These are phyloP conservation scores for Teratosphaeria nubilosa DNA, from an alignment of 2,329 filamentous ascomycete species.

Conservation along the genomic window DNA sequence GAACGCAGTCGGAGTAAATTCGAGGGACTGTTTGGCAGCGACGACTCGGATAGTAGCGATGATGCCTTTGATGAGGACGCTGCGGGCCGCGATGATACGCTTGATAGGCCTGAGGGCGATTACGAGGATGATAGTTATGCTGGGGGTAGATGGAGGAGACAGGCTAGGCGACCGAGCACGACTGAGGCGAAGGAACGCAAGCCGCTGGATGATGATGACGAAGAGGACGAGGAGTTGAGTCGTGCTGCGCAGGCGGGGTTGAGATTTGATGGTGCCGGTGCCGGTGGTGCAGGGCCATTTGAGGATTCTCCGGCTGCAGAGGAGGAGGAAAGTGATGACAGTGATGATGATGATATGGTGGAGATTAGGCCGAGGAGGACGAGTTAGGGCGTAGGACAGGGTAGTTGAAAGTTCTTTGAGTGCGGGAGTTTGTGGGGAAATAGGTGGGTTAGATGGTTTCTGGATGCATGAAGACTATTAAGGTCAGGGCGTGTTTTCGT, in stretches of 20 bases:
- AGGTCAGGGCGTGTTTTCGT: background rate
- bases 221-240: slow-evolving; percentile 14
- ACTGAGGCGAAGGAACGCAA: slow-evolving; percentile 25
- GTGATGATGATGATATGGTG: slow-evolving; percentile 23
- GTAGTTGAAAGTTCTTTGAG: background rate
- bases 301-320: slow-evolving; percentile 11
- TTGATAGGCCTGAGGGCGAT: slow-evolving; percentile 21
- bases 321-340: slow-evolving; percentile 13
- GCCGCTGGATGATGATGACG: slow-evolving; percentile 22
- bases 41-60: slow-evolving; percentile 18
- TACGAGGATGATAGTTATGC: slow-evolving; percentile 14
- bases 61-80: slow-evolving; percentile 29
- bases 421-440: background rate
- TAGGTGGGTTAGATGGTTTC: background rate
- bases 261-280: slow-evolving; percentile 5
- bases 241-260: slow-evolving; percentile 6
- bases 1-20: slow-evolving; percentile 13
- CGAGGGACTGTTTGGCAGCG: slow-evolving; percentile 20
- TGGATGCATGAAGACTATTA: background rate
- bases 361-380: slow-evolving; percentile 24
- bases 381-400: slow-evolving; percentile 11
- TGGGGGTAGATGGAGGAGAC: background rate
- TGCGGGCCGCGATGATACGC: slow-evolving; percentile 17
- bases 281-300: slow-evolving; percentile 11
- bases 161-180: slow-evolving; percentile 21